phyloP scores from a whole-genome alignment of 257 asterid genomes.

The Rauvolfia tetraphylla region DNA sequence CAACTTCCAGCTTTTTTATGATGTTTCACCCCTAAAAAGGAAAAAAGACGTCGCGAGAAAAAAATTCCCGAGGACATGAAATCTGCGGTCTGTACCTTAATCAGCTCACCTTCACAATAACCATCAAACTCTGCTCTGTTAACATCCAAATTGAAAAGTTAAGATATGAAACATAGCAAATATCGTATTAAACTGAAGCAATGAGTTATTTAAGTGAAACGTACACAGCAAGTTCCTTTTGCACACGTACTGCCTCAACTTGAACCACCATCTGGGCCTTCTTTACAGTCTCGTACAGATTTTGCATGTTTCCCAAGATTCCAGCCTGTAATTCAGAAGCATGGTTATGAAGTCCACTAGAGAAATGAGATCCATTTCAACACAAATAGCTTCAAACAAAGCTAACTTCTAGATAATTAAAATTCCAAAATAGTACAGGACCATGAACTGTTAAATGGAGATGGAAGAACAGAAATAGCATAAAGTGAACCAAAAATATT shows the following conservation, averaged over 20 bases:
- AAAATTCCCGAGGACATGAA: neutral
- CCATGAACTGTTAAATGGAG: neutral
- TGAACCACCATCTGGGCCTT: conserved; percentile 98
- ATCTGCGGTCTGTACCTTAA: conserved; percentile 51
- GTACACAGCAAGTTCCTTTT: conserved; percentile 91
- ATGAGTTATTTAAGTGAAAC: conserved; percentile 4
- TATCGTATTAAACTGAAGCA: neutral
- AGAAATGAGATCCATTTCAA: neutral
- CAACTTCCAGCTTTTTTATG: neutral
- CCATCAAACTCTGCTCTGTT: conserved; percentile 96
- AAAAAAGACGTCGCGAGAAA: neutral
- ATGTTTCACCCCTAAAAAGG: neutral
- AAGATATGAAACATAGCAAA: conserved; percentile 2
- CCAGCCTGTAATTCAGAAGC: conserved; percentile 54
- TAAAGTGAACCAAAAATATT: no score
- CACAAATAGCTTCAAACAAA: neutral
- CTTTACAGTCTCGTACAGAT: conserved; percentile 86
- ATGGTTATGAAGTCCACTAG: neutral
- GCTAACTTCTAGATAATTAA: neutral
- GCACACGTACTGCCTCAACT: conserved; percentile 94
- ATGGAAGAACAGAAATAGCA: neutral
- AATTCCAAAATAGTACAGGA: no score
- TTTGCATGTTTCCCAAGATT: conserved; percentile 92
- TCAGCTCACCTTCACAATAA: conserved; percentile 80
- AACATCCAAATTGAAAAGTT: conserved; percentile 9